Base-by-base conservation (phyloP, 2,329 filamentous ascomycete species). In the Teratosphaeria destructans region DNA sequence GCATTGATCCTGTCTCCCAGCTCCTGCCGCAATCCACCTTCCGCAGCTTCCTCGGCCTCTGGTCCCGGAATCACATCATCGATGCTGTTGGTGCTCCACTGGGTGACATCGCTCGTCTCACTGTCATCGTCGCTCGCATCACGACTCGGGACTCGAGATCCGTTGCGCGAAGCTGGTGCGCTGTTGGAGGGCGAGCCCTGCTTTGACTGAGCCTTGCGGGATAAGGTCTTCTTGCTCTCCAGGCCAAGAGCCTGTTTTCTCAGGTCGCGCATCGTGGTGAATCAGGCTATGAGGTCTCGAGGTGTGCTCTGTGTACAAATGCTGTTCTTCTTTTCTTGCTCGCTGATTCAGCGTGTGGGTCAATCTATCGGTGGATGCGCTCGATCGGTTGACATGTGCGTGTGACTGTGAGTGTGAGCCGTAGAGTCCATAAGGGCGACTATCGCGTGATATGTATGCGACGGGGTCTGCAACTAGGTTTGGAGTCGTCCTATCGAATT, bases 151-250 rank as follows among this genome's bases (percentile, higher is more conserved):
- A 79, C 79, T 55, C 82, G 78, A 8, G 86, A 89, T 59, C 78
- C 81, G 11, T 19, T 76, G 77, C 19, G 83, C 82, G 84, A 86
- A 60, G 78, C 78, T 49, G 78, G 72, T 5, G 82, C 78, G 5
- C 85, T 88, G 63, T 76, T 78, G 59, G 79, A 77, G 37, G 82
- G 81, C 16, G 83, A 84, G 52, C 76, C 77, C 60, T 79, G 55
- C 78, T 61, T 78, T 26, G 82, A 81, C 62, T 79, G 81, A 26
- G 85, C 85, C 73, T 89, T 90, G 67, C 80, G 81, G 54, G 87
- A 90, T 37, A 84, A 75, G 16, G 86, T 90, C 77, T 90, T 90
- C 71, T 83, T 82, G 75, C 83, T 85, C 74, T 87, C 85, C 60
- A 90, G 82, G 62, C 56, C 56, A 3, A 89, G 82, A 56, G 84